Evolutionary conservation across 352 stramenopile genomes (phyloP), one percentile per base, ranked within the genome.

Genomic region (Globisporangium alternatum): DNA sequence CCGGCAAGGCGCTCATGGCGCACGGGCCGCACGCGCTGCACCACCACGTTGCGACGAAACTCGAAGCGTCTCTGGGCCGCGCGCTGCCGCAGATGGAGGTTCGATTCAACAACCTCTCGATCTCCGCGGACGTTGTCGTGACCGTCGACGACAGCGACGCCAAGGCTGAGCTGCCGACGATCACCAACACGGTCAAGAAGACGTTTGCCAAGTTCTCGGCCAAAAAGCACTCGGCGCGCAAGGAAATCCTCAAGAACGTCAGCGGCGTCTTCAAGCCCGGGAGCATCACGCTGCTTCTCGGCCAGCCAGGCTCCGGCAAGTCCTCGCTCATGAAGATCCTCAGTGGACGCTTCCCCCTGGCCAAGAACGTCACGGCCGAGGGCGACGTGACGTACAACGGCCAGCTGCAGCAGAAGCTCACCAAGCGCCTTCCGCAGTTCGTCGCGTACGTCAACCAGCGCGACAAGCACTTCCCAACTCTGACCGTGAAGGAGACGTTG

Each of bases 291-390:
- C 71, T 86, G 22, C 68, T 86, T 39, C 58, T 83, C n/a, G 77
- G 77, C 0, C 72, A 83, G 60, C 77, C 77, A 0, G 67, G 67
- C 0, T 83, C 77, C 0, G 77, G 75, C 51, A 83, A 86, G 64
- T 83, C 75, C 5, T 72, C 77, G 25, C 67, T 84, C 48, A 79
- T 86, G 70, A 86, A 86, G 56, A 59, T 80, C 8, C 71, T 86
- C 5, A 79, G 68, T 15, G 73, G 71, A 0, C 68, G 74, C 0
- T 84, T 87, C 41, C 71, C 67, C 0, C 55, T 56, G 25, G 43
- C 51, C 5, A 78, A 72, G 56, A 84, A 70, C 60, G 37, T 83
- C 35, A 67, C 56, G 0, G 41, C 75, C 6, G 65, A 80, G 2
- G 77, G 77, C 6, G 63, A 72, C 0, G 62, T 86, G 5, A 77